Conservation (phyloP, 306 rosid species). For the Hippophae tibetana region DNA sequence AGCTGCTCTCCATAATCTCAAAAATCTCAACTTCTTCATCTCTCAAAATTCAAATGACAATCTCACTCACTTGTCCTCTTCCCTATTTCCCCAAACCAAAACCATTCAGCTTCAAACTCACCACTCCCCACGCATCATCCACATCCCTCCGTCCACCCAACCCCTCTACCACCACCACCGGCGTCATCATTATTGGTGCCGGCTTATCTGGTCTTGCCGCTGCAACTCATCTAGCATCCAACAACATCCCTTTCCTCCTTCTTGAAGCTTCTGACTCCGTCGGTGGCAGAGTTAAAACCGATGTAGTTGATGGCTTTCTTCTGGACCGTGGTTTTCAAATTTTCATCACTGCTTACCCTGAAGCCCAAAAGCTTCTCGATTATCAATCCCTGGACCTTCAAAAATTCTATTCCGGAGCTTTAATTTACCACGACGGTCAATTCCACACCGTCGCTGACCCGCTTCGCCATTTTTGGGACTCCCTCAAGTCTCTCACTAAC, state of each 20-base stretch:
- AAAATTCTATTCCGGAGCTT: constrained; percentile 68
- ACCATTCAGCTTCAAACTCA: not conserved
- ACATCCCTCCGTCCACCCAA: constrained; percentile 18
- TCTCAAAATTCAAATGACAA: not conserved
- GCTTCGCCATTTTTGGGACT: constrained; percentile 51
- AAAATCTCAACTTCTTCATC: not conserved
- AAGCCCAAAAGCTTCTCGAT: constrained; percentile 64
- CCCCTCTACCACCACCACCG: constrained; percentile 17
- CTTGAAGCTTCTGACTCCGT: constrained; percentile 67
- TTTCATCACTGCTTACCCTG: constrained; percentile 85
- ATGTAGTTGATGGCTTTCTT: constrained; percentile 58
- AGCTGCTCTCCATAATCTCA: not conserved
- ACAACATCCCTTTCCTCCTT: constrained; percentile 58
- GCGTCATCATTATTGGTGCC: constrained; percentile 61
- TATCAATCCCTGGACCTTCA: constrained; percentile 50
- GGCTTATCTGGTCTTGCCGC: constrained; percentile 87
- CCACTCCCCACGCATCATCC: not conserved
- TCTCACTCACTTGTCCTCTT: not conserved
- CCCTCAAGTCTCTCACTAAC: constrained; percentile 45
- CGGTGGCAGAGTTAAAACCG: constrained; percentile 81
- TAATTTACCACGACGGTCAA: constrained; percentile 39
- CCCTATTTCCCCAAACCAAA: not conserved
- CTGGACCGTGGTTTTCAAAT: constrained; percentile 91
- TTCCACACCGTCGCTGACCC: constrained; percentile 91
- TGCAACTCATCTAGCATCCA: constrained; percentile 58